Evolutionary conservation across 352 stramenopile genomes (phyloP).

Genomic region (Phytophthora pseudosyringae): DNA sequence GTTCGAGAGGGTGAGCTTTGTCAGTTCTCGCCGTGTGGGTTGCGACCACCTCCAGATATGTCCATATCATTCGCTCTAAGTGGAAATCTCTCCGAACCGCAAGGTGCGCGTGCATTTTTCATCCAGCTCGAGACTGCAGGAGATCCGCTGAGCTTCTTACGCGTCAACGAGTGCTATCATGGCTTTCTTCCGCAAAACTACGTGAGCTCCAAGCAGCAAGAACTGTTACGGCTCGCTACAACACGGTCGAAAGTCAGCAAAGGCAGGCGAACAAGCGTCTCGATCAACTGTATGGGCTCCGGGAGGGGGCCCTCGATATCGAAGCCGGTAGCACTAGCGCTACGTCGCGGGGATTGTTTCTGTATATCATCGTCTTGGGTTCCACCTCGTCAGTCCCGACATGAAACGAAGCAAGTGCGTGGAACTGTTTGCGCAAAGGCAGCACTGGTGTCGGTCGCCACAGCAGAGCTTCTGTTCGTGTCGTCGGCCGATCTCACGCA

Average conservation of each 20-base stretch:
- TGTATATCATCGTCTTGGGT: conserved; percentile 64
- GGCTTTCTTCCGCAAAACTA: conserved; percentile 57
- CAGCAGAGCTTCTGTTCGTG: conserved; percentile 62
- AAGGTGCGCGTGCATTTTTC: conserved; percentile 55
- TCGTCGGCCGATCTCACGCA: conserved; percentile 44
- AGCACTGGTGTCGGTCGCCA: conserved; percentile 44
- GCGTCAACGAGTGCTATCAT: conserved; percentile 55
- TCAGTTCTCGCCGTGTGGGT: conserved; percentile 46
- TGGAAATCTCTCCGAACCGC: conserved; percentile 42
- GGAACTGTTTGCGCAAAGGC: conserved; percentile 54
- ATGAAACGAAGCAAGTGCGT: conserved; percentile 18
- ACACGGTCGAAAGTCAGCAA: conserved; percentile 9
- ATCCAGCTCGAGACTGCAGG: conserved; percentile 55
- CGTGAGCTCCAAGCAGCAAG: conserved; percentile 28
- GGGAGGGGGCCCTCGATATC: conserved; percentile 1
- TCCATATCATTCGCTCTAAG: conserved; percentile 59
- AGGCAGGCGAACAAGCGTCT: conserved; percentile 7
- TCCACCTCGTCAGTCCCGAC: conserved; percentile 39
- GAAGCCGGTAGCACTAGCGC: conserved; percentile 22
- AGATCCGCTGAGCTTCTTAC: conserved; percentile 55
- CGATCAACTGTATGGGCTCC: conserved; percentile 15
- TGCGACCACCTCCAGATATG: conserved; percentile 50
- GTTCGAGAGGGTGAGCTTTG: conserved; percentile 60
- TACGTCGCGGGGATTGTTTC: conserved; percentile 57
- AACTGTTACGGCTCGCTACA: conserved; percentile 21